Conservation (phyloP, 768 basidiomycete genomes). For the Serpula lacrymans region DNA sequence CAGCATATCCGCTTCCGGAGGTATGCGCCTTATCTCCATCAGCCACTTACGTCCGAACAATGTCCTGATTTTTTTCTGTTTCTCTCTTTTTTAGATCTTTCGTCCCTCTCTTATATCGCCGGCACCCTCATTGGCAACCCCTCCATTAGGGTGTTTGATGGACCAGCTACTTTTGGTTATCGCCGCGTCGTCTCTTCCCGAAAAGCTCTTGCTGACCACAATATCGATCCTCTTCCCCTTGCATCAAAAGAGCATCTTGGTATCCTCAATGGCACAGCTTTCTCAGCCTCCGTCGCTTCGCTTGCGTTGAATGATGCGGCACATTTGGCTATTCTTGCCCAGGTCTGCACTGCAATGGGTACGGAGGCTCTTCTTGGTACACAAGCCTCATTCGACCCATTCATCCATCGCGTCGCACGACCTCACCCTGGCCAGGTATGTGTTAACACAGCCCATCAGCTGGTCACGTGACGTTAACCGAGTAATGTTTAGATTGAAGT, state of each 20-base stretch:
- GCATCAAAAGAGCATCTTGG: conserved; percentile 78
- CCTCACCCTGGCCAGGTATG: conserved; percentile 79
- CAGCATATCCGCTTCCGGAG: conserved; percentile 81
- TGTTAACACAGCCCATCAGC: conserved; percentile 4
- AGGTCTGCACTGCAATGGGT: conserved; percentile 80
- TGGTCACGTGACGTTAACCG: conserved; percentile 3
- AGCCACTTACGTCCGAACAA: background rate
- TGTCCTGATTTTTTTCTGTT: conserved; percentile 8
- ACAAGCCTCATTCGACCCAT: conserved; percentile 69
- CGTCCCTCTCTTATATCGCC: conserved; percentile 80
- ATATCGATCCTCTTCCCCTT: conserved; percentile 62
- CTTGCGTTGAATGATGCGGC: conserved; percentile 72
- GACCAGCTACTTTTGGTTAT: conserved; percentile 43
- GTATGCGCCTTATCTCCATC: conserved; percentile 30
- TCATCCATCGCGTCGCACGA: conserved; percentile 71
- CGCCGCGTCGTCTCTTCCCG: conserved; percentile 51
- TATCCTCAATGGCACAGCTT: conserved; percentile 82
- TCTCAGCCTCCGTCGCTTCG: conserved; percentile 75
- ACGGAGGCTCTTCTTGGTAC: conserved; percentile 78
- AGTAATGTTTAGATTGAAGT: conserved; percentile 51
- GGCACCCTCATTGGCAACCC: conserved; percentile 79
- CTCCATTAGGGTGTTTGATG: conserved; percentile 71
- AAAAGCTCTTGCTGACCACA: conserved; percentile 56
- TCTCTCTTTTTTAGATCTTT: conserved; percentile 44
- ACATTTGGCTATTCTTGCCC: conserved; percentile 60